phyloP scores from a whole-genome alignment of 1,139 yeast species.

The Candida buenavistaensis region DNA sequence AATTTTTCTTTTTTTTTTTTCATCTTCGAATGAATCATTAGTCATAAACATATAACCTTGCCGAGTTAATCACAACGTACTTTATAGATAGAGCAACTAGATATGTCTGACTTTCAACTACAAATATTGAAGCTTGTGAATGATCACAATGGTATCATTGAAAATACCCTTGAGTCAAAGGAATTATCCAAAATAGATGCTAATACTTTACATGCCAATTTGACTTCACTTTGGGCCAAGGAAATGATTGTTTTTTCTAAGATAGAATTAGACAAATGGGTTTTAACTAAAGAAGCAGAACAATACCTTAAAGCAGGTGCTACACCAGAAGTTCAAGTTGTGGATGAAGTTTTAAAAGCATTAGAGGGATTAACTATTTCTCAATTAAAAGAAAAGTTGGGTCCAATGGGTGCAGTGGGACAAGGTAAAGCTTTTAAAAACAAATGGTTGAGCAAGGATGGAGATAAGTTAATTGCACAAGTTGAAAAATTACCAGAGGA shows the following conservation, averaged over 20 bases:
- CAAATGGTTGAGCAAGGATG: constrained; percentile 92
- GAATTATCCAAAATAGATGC: constrained; percentile 40
- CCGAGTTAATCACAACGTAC: neutral
- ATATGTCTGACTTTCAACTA: constrained; percentile 59
- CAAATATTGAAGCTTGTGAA: constrained; percentile 63
- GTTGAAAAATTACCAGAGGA: constrained; percentile 57
- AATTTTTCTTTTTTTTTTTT: no score
- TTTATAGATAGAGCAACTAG: neutral
- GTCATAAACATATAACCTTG: neutral
- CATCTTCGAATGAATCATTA: neutral
- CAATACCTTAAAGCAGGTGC: constrained; percentile 71
- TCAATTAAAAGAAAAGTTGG: constrained; percentile 77
- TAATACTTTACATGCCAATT: constrained; percentile 60
- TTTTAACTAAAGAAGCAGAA: constrained; percentile 77
- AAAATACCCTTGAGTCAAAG: constrained; percentile 63
- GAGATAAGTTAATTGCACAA: constrained; percentile 71
- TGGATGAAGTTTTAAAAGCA: constrained; percentile 71
- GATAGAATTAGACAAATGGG: constrained; percentile 75
- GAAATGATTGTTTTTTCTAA: constrained; percentile 75
- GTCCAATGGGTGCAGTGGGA: constrained; percentile 84
- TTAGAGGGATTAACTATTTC: constrained; percentile 79
- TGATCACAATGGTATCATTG: constrained; percentile 53
- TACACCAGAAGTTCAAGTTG: constrained; percentile 85
- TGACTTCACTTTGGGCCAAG: constrained; percentile 84
- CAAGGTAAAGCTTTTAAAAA: constrained; percentile 98